Evolutionary conservation across 2,329 filamentous ascomycete genomes (phyloP), one percentile per base, ranked within the genome.

Genomic region (Knoxdaviesia proteae): DNA sequence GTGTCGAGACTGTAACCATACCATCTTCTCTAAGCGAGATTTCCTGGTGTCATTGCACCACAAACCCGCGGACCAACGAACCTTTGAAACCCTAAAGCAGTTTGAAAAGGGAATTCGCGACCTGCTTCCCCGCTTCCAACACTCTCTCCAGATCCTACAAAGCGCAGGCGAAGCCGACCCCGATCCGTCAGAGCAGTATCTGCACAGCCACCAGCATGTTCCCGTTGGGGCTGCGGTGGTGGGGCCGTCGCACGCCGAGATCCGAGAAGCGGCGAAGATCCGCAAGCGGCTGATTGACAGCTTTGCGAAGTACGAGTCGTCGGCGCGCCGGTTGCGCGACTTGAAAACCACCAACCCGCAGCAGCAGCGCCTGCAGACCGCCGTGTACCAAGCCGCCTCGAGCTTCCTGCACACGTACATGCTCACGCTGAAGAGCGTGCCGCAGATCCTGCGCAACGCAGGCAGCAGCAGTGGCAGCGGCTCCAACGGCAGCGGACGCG

Each of bases 261-360:
- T 94, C 38, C 71, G 82, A 42, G 86, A 94, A 51, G 87, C 87
- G 0, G 78, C 80, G 38, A 92, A 90, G 58, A 80, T 92, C 7
- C 79, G 87, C n/a, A 92, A 84, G 56, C 72, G 86, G 29, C 67
- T 94, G 1, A 87, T 84, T 45, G 87, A 94, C 52, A 81, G 84
- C 6, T 94, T 94, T 53, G 71, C 77, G 7, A 87, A 94, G 52
- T 94, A 93, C 56, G 83, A 92, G 51, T 64, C 74, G 3, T 84
- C 84, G 0, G 84, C 86, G 3, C 77, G 80, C 48, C 73, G 86
- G 4, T 74, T 94, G 44, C 75, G 86, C 32, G 83, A 92, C 52
- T 62, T 94, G 40, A 77, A 77, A 10, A 81, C 81, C 0, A 63
- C 75, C 5, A 87, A 74, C 40, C 67, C 74, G 0, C 76, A 81